phyloP scores from a whole-genome alignment of 192 early-diverging fungal genomes.

The Chytriomyces hyalinus region DNA sequence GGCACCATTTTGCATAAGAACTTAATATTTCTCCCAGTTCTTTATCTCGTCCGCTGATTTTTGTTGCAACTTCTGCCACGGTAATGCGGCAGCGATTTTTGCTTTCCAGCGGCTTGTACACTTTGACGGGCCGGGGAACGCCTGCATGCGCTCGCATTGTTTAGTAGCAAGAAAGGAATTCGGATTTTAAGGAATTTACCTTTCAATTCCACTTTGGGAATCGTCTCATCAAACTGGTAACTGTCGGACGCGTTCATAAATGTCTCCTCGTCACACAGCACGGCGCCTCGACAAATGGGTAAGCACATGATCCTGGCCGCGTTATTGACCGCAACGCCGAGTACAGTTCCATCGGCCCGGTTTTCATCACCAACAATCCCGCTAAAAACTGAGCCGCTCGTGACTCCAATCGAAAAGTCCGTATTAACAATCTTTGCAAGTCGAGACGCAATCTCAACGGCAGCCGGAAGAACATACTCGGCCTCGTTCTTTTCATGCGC shows the following conservation, averaged over 20 bases:
- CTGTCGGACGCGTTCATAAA: not conserved
- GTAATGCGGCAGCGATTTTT: not conserved
- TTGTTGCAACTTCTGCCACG: conserved; percentile 2
- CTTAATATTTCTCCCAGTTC: not conserved
- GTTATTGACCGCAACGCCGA: conserved; percentile 39
- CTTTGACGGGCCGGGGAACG: conserved; percentile 11
- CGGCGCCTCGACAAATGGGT: not conserved
- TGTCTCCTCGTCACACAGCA: conserved; percentile 4
- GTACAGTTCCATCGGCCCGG: conserved; percentile 33
- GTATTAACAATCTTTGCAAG: not conserved
- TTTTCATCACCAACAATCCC: conserved; percentile 22
- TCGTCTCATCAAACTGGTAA: not conserved
- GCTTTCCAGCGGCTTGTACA: not conserved
- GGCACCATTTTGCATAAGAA: not conserved
- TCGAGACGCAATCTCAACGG: not conserved
- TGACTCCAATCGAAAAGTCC: conserved; percentile 26
- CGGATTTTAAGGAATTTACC: not conserved
- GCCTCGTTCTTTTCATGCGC: conserved; percentile 9
- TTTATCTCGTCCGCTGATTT: not conserved
- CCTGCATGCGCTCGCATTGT: not conserved
- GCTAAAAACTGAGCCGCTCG: conserved; percentile 9
- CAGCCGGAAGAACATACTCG: not conserved
- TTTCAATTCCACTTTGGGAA: conserved; percentile 20
- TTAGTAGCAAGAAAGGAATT: too few relatives aligned
- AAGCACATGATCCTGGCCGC: conserved; percentile 37